phyloP scores from a whole-genome alignment of 148 eudicot genomes.

The Rhododendron molle region DNA sequence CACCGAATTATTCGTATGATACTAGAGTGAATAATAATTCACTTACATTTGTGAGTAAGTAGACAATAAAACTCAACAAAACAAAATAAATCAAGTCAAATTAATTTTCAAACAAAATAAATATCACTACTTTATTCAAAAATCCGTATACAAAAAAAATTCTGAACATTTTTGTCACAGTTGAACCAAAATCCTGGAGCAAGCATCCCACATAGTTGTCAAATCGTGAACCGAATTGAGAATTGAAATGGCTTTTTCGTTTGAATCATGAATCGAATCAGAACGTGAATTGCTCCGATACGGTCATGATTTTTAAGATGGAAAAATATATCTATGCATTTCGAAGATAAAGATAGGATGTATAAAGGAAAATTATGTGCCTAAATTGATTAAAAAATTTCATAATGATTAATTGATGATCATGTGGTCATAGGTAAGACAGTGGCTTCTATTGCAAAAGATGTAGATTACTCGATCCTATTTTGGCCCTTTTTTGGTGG shows the following conservation, averaged over 20 bases:
- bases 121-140: too few relatives aligned
- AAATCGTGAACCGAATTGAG: neutral
- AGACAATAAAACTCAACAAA: too few relatives aligned
- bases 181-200: too few relatives aligned
- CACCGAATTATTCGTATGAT: too few relatives aligned
- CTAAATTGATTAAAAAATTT: neutral
- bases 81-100: too few relatives aligned
- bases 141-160: too few relatives aligned
- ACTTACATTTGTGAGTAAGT: too few relatives aligned
- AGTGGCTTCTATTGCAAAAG: neutral
- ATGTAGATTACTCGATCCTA: neutral
- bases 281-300: neutral
- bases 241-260: neutral
- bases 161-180: too few relatives aligned
- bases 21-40: too few relatives aligned
- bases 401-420: neutral
- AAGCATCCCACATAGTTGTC: neutral
- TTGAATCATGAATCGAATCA: neutral
- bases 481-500: neutral
- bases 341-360: neutral
- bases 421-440: neutral
- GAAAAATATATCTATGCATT: neutral
- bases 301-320: neutral
- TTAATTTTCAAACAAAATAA: too few relatives aligned
- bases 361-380: neutral